Evolutionary conservation across 2,329 filamentous ascomycete species (phyloP).

Genomic region (Clonostachys byssicola): DNA sequence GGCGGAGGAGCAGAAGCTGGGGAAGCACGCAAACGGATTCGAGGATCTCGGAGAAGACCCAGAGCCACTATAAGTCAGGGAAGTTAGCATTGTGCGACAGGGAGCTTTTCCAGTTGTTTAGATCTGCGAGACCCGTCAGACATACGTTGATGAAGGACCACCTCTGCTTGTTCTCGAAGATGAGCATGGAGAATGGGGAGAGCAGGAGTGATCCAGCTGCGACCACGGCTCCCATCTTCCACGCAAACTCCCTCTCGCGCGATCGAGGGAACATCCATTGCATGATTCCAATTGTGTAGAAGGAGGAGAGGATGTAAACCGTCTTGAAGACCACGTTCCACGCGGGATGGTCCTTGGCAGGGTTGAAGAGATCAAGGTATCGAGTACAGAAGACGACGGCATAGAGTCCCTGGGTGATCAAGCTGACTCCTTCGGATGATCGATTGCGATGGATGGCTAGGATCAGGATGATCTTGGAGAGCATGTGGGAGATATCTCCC

Average conservation of each 20-base stretch:
- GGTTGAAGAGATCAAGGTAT: conserved; percentile 75
- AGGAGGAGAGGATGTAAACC: conserved; percentile 78
- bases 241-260: conserved; percentile 87
- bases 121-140: neutral
- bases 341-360: conserved; percentile 27
- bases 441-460: conserved; percentile 84
- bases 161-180: conserved; percentile 50
- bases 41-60: conserved; percentile 87
- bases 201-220: conserved; percentile 60
- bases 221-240: conserved; percentile 77
- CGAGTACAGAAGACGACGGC: conserved; percentile 79
- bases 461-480: conserved; percentile 87
- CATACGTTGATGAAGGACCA: conserved; percentile 50
- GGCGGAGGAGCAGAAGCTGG: conserved; percentile 84
- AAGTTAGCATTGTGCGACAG: neutral
- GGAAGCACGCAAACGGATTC: conserved; percentile 89
- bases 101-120: neutral
- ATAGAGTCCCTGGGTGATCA: conserved; percentile 89
- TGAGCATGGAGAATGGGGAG: conserved; percentile 69
- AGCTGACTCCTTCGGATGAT: conserved; percentile 85
- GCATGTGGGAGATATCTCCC: conserved; percentile 79
- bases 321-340: conserved; percentile 86
- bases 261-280: conserved; percentile 80
- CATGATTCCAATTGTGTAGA: conserved; percentile 88
- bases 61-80: conserved; percentile 56